These are phyloP conservation scores for Cadophora sp. DNA, from an alignment of 2,329 filamentous ascomycete genomes.

Conservation along the genomic window DNA sequence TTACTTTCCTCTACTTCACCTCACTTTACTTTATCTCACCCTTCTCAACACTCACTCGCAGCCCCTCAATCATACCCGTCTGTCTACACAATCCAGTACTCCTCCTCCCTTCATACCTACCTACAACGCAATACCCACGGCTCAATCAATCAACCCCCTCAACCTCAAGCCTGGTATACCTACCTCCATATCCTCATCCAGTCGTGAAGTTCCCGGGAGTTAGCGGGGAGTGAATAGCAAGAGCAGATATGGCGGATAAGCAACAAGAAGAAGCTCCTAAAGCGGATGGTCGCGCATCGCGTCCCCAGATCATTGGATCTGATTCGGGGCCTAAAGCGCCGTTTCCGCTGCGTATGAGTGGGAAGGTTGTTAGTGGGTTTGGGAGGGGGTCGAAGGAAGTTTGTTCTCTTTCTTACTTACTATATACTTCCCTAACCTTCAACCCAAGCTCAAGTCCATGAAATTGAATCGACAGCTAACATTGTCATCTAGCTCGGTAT, in stretches of 20 bases:
- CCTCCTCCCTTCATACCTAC: background rate
- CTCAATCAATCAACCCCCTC: too few relatives aligned
- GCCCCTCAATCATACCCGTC: background rate
- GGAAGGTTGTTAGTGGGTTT: slow-evolving; percentile 90
- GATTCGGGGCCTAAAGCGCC: slow-evolving; percentile 76
- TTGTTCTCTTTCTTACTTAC: slow-evolving; percentile 35
- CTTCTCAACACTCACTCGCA: background rate
- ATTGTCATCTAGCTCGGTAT: slow-evolving; percentile 77
- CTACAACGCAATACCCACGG: too few relatives aligned
- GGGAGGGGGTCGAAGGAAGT: slow-evolving; percentile 93
- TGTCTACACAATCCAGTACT: background rate
- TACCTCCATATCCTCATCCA: too few relatives aligned
- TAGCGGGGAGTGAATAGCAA: background rate
- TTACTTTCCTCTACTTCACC: background rate
- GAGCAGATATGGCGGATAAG: slow-evolving; percentile 15
- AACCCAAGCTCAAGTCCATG: background rate
- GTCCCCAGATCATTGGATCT: slow-evolving; percentile 76
- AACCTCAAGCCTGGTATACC: too few relatives aligned
- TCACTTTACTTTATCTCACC: background rate
- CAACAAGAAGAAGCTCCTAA: slow-evolving; percentile 10
- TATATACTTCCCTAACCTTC: background rate
- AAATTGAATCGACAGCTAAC: too few relatives aligned
- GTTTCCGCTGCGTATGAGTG: slow-evolving; percentile 83
- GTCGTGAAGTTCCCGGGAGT: too few relatives aligned
- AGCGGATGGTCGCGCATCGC: slow-evolving; percentile 41